Evolutionary conservation across 345 rosid species (phyloP), one percentile per base, ranked within the genome.

Genomic region (Bruguiera gymnorhiza): DNA sequence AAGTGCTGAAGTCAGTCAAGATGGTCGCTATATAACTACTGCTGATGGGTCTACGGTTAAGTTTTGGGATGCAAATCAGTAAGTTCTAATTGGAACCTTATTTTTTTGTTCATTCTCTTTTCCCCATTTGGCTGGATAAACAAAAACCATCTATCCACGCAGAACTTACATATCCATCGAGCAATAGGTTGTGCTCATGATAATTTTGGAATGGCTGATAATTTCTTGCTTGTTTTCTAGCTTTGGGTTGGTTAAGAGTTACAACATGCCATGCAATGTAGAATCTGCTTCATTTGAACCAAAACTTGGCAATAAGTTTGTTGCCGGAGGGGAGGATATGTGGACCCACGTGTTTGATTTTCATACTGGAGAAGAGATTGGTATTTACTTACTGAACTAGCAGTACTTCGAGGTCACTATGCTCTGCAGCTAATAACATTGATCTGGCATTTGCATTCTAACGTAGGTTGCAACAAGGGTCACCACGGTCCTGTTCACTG

Each of bases 401-500:
- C 39, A 16, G 24, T 43, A 24, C 31, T 2, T 29, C 4, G 39
- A 18, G 29, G 34, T 57, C 32, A n/a, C 19, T 23, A 6, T 59
- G 50, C 19, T 24, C 32, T 59, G 15, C 13, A 1, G 30, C 29
- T 48, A 64, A n/a, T 15, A 13, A 43, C 18, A 43, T 15, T 58
- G 50, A 23, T 59, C 54, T 18, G 11, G 60, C 8, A 29, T 31
- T 46, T 74, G 67, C 43, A 60, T 55, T 30, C 4, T 36, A 36
- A 6, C 79, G 80, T 70, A 95, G 98, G 89, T 63, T 96, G 98
- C 88, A 92, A 96, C 78, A 96, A 96, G 80, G 99, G 99, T 67
- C 99, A 96, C 76, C 99, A 92, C 24, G 99, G 99, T 77, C 98
- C 98, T 16, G 90, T 96, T 29, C 98, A 96, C 48, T 96, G 97